phyloP scores from a whole-genome alignment of 257 asterid genomes.

The Nicotiana obtusifolia region DNA sequence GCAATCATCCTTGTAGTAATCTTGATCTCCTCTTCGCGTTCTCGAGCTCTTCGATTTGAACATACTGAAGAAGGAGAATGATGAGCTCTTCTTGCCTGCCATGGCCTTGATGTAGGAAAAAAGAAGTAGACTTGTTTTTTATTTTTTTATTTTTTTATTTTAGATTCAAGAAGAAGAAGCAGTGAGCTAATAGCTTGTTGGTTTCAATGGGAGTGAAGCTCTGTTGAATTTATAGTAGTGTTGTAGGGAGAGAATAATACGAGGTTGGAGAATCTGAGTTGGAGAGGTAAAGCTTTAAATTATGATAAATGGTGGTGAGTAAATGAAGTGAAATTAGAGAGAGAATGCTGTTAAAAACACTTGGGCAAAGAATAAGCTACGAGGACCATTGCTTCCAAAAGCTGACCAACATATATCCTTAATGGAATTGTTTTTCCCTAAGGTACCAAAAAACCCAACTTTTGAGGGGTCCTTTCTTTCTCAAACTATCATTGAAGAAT shows the following conservation, averaged over 20 bases:
- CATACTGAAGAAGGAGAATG: constrained; percentile 38
- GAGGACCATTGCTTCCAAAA: constrained; percentile 36
- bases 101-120: constrained; percentile 11
- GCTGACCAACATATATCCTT: constrained; percentile 19
- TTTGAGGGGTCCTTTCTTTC: background rate
- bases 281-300: constrained; percentile 4
- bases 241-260: constrained; percentile 1
- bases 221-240: constrained; percentile 37
- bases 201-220: constrained; percentile 16
- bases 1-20: constrained; percentile 28
- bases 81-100: constrained; percentile 38
- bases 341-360: constrained; percentile 17
- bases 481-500: too few species aligned
- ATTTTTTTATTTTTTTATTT: too few species aligned
- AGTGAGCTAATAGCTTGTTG: background rate
- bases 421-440: background rate
- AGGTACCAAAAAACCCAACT: background rate
- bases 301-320: constrained; percentile 46
- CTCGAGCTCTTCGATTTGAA: constrained; percentile 33
- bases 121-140: background rate
- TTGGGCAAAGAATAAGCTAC: constrained; percentile 27
- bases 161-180: background rate
- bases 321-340: constrained; percentile 24
- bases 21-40: constrained; percentile 14
- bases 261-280: constrained; percentile 20